Percentiles rank a stretch among this genome's conserved stretches.
Evolutionary conservation across 2,329 filamentous ascomycete genomes (phyloP).

Genomic region (Microsporum audouinii): DNA sequence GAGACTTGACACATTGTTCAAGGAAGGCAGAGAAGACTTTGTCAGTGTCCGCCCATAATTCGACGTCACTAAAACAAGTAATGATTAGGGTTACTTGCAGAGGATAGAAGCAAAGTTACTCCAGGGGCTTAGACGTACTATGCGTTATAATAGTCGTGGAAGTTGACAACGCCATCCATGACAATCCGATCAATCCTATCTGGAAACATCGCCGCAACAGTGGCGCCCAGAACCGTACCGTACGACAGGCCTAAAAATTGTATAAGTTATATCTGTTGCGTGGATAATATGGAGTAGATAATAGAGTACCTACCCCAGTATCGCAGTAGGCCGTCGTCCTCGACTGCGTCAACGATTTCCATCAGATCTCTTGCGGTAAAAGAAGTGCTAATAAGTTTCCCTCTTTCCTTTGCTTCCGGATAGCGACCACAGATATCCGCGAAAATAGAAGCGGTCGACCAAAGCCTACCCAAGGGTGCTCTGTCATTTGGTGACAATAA

Average conservation of each 20-base stretch:
- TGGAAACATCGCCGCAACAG: constrained; percentile 31
- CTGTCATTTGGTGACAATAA: not conserved
- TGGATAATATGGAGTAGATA: not conserved
- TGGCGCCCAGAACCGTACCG: constrained; percentile 19
- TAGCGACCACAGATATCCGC: not conserved
- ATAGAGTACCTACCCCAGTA: constrained; percentile 27
- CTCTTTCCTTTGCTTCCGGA: constrained; percentile 20
- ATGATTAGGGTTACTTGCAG: not conserved
- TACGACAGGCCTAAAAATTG: constrained; percentile 26
- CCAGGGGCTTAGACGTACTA: constrained; percentile 6
- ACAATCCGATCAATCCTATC: constrained; percentile 30
- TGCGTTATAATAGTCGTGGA: constrained; percentile 15
- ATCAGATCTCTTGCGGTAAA: constrained; percentile 37
- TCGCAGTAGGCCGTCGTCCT: constrained; percentile 29
- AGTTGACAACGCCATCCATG: constrained; percentile 27
- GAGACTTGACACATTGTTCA: constrained; percentile 18
- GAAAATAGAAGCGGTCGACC: not conserved
- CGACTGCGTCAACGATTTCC: constrained; percentile 32
- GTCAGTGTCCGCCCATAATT: constrained; percentile 20
- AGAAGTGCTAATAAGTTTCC: constrained; percentile 30
- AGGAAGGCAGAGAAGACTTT: constrained; percentile 20
- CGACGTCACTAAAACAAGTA: constrained; percentile 16
- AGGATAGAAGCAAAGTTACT: not conserved
- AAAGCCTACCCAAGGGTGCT: not conserved
- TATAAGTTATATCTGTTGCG: constrained; percentile 13